These are phyloP conservation scores for Solanum virginianum DNA, from an alignment of 257 asterid species.

Conservation along the genomic window DNA sequence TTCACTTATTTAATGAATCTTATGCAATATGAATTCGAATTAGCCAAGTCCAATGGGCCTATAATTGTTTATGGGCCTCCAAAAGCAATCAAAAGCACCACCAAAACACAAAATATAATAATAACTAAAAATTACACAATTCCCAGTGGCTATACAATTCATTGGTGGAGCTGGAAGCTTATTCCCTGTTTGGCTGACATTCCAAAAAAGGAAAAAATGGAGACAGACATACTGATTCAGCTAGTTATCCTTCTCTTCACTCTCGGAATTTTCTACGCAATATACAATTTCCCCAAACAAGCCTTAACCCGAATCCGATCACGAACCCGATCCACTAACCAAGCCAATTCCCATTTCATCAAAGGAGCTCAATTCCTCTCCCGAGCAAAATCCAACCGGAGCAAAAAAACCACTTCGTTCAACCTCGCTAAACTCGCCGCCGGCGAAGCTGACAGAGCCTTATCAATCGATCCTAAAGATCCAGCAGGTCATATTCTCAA, in stretches of 20 bases:
- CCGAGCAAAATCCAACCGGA: conserved; percentile 52
- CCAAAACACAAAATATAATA: not conserved
- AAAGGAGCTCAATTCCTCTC: conserved; percentile 72
- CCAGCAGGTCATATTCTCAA: conserved; percentile 77
- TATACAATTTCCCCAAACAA: conserved; percentile 49
- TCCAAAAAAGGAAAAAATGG: conserved; percentile 16
- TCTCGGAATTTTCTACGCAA: conserved; percentile 45
- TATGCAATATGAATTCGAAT: not conserved
- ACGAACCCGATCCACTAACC: conserved; percentile 41
- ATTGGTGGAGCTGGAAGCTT: not conserved
- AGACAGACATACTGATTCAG: conserved; percentile 32
- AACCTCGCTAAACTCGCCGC: conserved; percentile 70
- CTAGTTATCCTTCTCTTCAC: conserved; percentile 39
- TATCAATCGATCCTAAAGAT: conserved; percentile 60
- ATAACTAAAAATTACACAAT: not conserved
- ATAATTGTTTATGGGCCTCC: not conserved
- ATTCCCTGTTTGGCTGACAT: not conserved
- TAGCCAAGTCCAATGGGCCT: not conserved
- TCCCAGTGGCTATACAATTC: not conserved
- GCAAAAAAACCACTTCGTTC: conserved; percentile 36
- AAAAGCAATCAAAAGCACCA: too few relatives aligned
- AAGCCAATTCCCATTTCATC: conserved; percentile 70
- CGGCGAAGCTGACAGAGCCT: conserved; percentile 62
- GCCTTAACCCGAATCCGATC: conserved; percentile 54
- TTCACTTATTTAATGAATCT: not conserved